Evolutionary conservation across 345 rosid species (phyloP).

Genomic region (Populus alba): DNA sequence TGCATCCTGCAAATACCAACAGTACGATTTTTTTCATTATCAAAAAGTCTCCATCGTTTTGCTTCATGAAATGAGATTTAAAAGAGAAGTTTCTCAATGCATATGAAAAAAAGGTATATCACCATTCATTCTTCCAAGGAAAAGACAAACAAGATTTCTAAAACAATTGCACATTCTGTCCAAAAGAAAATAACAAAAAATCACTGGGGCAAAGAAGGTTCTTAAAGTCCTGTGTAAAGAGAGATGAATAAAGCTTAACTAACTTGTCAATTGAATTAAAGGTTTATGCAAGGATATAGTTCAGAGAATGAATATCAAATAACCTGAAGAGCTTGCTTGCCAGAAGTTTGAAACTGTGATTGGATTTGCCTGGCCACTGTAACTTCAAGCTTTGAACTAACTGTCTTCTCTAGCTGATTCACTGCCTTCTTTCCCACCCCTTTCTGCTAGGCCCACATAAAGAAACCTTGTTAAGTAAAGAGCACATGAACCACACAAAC

Average conservation of each 20-base stretch:
- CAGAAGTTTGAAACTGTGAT: constrained; percentile 89
- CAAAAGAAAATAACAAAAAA: neutral
- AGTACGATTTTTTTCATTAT: constrained; percentile 6
- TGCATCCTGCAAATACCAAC: constrained; percentile 48
- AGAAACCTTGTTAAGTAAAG: neutral
- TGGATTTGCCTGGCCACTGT: constrained; percentile 82
- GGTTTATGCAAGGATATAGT: neutral
- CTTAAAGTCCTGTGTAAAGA: neutral
- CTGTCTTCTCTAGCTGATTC: constrained; percentile 76
- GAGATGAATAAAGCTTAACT: neutral
- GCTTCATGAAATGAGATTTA: neutral
- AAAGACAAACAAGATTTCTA: neutral
- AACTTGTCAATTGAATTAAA: neutral
- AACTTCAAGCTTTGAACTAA: constrained; percentile 74
- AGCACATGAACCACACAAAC: neutral
- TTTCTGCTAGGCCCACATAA: constrained; percentile 40
- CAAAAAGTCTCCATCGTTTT: neutral
- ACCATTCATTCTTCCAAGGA: neutral
- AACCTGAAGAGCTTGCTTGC: constrained; percentile 91
- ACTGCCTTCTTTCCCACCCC: constrained; percentile 87
- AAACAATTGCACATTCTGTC: neutral
- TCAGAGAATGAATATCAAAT: neutral
- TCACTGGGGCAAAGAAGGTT: neutral
- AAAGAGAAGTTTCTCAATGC: neutral
- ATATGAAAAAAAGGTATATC: neutral